Evolutionary conservation across 2,329 filamentous ascomycete species (phyloP), one percentile per base, ranked within the genome.

Genomic region (Microcyclospora tardicrescens): DNA sequence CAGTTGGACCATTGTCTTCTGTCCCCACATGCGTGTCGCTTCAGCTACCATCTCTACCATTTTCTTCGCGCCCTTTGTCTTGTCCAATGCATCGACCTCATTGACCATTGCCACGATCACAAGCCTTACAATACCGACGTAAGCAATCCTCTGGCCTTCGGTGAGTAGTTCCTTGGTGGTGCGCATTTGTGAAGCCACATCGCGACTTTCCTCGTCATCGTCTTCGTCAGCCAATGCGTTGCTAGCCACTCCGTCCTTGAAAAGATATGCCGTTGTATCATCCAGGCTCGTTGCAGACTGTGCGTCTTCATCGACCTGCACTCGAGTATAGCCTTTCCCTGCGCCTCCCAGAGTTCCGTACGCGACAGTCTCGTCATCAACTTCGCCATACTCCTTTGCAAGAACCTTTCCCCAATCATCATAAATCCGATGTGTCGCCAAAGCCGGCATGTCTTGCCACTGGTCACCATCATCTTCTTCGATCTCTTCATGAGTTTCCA

Each of bases 1-100:
- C 10, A 98, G 61, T 16, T 89, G 77, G 43, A 95, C 77, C 87
- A 98, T 98, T 73, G 94, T 93, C 65, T 93, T 93, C 60, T 98
- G 91, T 40, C 83, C 79, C 89, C 89, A 98, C 82, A 95, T 95
- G 61, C 81, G 81, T 65, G 84, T 80, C 28, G 79, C 75, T 59
- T 95, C 91, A 10, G 77, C 66, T 0, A 82, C 75, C 43, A 80
- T 65, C 24, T 74, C 70, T 10, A 86, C 59, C 33, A 77, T 67
- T 59, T 89, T 95, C 61, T 81, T 91, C 2, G 75, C 72, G 32
- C 69, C 73, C 52, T 72, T 84, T 2, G 72, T 77, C 19, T 64
- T 62, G 43, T 77, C 72, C 30, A 87, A 58, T 10, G 62, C 60
- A 40, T 84, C 76, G 38, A 79, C 58, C 27, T 83, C 78, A 45